Evolutionary conservation across 1,284 basidiomycete species (phyloP), one percentile per base, ranked within the genome.

Genomic region (Kwoniella shivajii): DNA sequence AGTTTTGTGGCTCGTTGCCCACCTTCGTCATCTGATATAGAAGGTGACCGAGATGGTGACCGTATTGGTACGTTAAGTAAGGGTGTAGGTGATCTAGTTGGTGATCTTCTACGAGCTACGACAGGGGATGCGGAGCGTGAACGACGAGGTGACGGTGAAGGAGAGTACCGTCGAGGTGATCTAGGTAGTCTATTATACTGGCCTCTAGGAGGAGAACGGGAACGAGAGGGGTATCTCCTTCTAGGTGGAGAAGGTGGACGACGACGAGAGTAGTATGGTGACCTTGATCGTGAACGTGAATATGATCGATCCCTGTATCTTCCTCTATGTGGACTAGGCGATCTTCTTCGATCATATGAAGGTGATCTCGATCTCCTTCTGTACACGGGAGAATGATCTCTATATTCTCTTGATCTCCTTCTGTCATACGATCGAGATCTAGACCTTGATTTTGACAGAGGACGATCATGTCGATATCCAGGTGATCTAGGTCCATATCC

Each of bases 1-100:
- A 77, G 65, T 22, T 66, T 71, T 0, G 65, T 65, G 4, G 62
- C 57, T 1, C 59, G 62, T 5, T 55, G 61, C 13, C 75, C 71
- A 56, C 78, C 76, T 34, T 82, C 81, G 37, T 73, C 72, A 6
- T 68, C 61, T 27, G 63, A 62, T 14, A 59, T 53, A 3, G 70
- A 62, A 16, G 68, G 67, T 1, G 69, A 68, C 24, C 45, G 60
- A 37, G 64, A 61, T 13, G 50, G 34, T 29, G 62, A 55, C 26
- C 54, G 45, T 22, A 50, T 26, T 57, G 45, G 59, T 29, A 54
- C 54, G 55, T 63, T 24, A 16, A 59, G 30, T 16, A 58, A 36
- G 26, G 64, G 57, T 24, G 63, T 54, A 14, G 55, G 54, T 5
- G 58, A 54, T 31, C 26, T 58, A 41, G 30, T 57, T 49, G 30